Evolutionary conservation across 306 rosid genomes (phyloP), one percentile per base, ranked within the genome.

Genomic region (Styphnolobium japonicum): DNA sequence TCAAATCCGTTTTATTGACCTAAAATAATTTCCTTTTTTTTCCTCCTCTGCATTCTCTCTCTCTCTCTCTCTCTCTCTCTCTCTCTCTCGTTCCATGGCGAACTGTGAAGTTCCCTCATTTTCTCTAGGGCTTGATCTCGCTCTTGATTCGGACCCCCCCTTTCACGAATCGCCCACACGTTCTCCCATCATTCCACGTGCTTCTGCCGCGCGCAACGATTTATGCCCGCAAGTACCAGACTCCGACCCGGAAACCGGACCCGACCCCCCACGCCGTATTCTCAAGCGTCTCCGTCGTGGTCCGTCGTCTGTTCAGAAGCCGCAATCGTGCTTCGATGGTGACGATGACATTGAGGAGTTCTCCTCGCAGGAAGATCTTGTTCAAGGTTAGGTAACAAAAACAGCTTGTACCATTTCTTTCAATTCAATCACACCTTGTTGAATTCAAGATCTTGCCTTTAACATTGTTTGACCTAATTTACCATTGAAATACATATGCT

Each of bases 271-370:
- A 0, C 81, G 78, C 48, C 81, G 79, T 21, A 27, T 78, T 19
- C 86, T 93, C 76, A 91, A 90, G 80, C 89, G 98, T 69, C 90
- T 93, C 81, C 87, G 89, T 76, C 90, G 97, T 5, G 95, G 97
- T 2, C 81, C 79, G 5, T 29, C 57, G 16, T 2, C 82, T 64
- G 22, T 18, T 4, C 23, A 0, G 14, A 58, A 36, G 55, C 56
- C 65, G 14, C 52, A 55, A 53, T 43, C 72, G 37, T 61, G 19
- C 36, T 34, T 70, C 21, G 71, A 73, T 3, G 80, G 14, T 14
- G 95, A 91, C 10, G 98, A 90, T 5, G 97, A 93, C 23, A 93
- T 93, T 37, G 95, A 91, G 71, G 93, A 91, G 15, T 91, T 93
- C 86, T 91, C 97, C n/a, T 86, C 92, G 0, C 80, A 82, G 74